Evolutionary conservation across 1,284 basidiomycete genomes (phyloP).

Genomic region (Paramarasmius palmivorus): DNA sequence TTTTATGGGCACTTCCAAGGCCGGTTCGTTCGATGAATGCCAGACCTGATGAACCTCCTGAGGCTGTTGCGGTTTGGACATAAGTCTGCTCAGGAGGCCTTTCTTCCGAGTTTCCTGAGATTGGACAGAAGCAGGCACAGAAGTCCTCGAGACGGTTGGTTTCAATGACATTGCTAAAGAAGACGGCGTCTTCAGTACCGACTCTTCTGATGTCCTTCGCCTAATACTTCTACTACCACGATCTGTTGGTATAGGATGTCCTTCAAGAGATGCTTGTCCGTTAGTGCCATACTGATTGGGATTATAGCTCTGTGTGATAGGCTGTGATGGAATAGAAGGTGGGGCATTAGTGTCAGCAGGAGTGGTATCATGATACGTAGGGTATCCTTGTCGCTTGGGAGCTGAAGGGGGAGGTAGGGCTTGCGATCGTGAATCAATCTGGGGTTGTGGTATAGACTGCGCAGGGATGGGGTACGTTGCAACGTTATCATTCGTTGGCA

Average conservation of each 20-base stretch:
- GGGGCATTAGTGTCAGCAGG: neutral
- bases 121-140: constrained; percentile 36
- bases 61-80: constrained; percentile 13
- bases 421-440: no score
- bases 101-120: constrained; percentile 33
- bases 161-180: constrained; percentile 47
- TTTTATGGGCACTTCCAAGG: neutral
- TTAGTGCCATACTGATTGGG: neutral
- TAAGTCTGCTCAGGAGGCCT: constrained; percentile 36
- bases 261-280: neutral
- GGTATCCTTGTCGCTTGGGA: no score
- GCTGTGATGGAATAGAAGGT: neutral
- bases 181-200: constrained; percentile 53
- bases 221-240: constrained; percentile 4
- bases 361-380: no score
- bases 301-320: neutral
- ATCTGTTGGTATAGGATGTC: constrained; percentile 3
- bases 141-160: constrained; percentile 35
- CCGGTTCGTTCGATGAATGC: neutral
- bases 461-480: no score
- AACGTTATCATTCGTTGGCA: no score
- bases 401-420: no score
- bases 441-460: no score
- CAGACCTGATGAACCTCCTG: neutral
- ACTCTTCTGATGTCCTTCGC: constrained; percentile 38